Base-by-base conservation (phyloP, 2,329 filamentous ascomycete genomes). In the Neopestalotiopsis sp. region DNA sequence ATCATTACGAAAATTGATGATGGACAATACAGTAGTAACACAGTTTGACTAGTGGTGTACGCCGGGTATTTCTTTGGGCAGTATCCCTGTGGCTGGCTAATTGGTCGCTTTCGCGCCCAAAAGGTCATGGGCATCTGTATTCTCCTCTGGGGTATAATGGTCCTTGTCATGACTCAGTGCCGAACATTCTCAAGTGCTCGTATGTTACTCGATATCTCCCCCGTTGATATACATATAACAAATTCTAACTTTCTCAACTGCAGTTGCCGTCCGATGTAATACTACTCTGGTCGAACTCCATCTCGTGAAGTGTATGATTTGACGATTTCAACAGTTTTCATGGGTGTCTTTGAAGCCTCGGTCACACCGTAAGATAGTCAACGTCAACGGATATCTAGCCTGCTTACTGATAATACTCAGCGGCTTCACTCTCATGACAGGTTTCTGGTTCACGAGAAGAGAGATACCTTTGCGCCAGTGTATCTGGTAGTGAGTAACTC, bases 21-120 rank as follows among this genome's bases (percentile, higher is more conserved):
- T 28, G 3, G 24, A 28, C 24, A 28, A 28, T 28, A 28, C 24
- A 28, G 24, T 13, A 24, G 12, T 14, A n/a, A 42, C 42, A 61
- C 62, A 28, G 60, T 34, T 61, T 24, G 42, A 40, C 7, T n/a
- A 78, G 75, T 81, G 73, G 73, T 81, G 0, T 82, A 81, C 67
- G 79, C 78, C 4, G 79, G 80, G 1, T 82, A 81, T 68, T 82
- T 81, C 75, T 78, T 81, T 67, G 80, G 80, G 1, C 80, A 81
- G 62, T 81, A 82, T 68, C 80, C 80, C n/a, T 81, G 79, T 60
- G 79, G 79, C 4, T 80, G 78, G 79, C 71, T 82, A 0, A 79
- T 82, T 56, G 79, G 79, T 17, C 72, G 79, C 34, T 81, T 72
- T 62, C 77, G 77, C 1, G 80, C 80, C 1, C 80, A 81, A 69